phyloP scores from a whole-genome alignment of 2,329 filamentous ascomycete genomes.

The Ceratocystis alfenasii region DNA sequence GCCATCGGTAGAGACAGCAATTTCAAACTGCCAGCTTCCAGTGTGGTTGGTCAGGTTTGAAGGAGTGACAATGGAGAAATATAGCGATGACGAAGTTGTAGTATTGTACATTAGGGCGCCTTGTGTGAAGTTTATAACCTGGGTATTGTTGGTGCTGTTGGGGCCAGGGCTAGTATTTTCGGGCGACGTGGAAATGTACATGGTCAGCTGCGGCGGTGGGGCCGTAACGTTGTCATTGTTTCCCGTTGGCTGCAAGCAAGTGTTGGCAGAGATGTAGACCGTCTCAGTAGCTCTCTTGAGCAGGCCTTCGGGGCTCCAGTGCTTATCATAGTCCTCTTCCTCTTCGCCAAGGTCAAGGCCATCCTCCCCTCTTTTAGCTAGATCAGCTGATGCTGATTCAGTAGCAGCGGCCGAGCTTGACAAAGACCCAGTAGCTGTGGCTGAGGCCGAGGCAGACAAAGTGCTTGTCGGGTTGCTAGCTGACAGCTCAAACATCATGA shows the following conservation, averaged over 20 bases:
- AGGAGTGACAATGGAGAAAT: conserved; percentile 63
- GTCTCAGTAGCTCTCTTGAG: conserved; percentile 23
- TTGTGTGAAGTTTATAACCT: conserved; percentile 41
- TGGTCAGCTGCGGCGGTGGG: conserved; percentile 56
- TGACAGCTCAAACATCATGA: conserved; percentile 29
- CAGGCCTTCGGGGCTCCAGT: conserved; percentile 17
- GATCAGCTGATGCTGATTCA: background rate
- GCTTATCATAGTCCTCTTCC: conserved; percentile 22
- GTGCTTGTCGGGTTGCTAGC: conserved; percentile 12
- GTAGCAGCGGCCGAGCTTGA: background rate
- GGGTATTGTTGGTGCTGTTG: conserved; percentile 29
- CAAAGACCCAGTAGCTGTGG: background rate
- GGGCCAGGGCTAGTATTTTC: conserved; percentile 57
- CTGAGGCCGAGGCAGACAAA: background rate
- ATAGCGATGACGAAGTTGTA: conserved; percentile 54
- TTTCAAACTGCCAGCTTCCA: conserved; percentile 64
- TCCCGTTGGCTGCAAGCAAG: conserved; percentile 60
- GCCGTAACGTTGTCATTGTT: conserved; percentile 13
- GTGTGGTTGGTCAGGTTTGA: conserved; percentile 46
- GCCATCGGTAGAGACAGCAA: conserved; percentile 70
- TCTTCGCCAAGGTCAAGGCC: conserved; percentile 19
- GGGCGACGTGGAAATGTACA: conserved; percentile 61
- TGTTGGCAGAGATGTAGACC: conserved; percentile 76
- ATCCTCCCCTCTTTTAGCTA: conserved; percentile 14
- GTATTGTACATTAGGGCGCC: conserved; percentile 58